A percentile compares a stretch with the other conserved stretches of the same genome.
Evolutionary conservation across 1,284 basidiomycete species (phyloP).

Genomic region (Sporisorium iseilematis-ciliati): DNA sequence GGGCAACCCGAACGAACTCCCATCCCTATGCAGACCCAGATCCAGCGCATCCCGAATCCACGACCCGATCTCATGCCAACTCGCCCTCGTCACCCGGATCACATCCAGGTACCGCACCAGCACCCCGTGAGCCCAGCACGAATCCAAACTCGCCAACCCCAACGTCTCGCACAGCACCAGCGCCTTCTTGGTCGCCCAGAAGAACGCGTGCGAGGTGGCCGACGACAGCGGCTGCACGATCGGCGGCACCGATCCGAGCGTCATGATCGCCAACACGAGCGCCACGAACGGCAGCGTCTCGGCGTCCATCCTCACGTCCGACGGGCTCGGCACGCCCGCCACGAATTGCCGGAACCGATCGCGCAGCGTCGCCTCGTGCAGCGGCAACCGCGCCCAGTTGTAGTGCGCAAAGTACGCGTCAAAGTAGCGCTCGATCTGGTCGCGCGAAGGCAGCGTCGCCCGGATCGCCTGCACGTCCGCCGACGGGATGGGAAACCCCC

Average conservation of each 20-base stretch:
- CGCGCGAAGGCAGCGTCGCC: constrained; percentile 36
- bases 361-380: constrained; percentile 35
- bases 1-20: constrained; percentile 46
- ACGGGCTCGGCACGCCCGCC: constrained; percentile 31
- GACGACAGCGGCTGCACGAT: constrained; percentile 51
- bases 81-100: constrained; percentile 45
- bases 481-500: constrained; percentile 49
- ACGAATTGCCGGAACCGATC: constrained; percentile 45
- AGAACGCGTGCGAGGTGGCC: constrained; percentile 46
- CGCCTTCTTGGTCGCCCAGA: constrained; percentile 54
- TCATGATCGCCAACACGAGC: constrained; percentile 40
- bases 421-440: constrained; percentile 51
- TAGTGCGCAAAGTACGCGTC: constrained; percentile 52
- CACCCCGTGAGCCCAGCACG: constrained; percentile 52
- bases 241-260: constrained; percentile 45
- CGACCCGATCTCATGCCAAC: constrained; percentile 52
- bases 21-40: constrained; percentile 47
- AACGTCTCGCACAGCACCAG: constrained; percentile 50
- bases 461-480: constrained; percentile 49
- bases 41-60: constrained; percentile 53
- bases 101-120: constrained; percentile 52
- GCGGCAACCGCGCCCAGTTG: constrained; percentile 49
- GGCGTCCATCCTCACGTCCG: constrained; percentile 45
- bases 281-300: constrained; percentile 50
- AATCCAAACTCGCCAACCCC: constrained; percentile 47